Evolutionary conservation across 2,329 filamentous ascomycete species (phyloP), one percentile per base, ranked within the genome.

Genomic region (Paracoccidioides brasiliensis): DNA sequence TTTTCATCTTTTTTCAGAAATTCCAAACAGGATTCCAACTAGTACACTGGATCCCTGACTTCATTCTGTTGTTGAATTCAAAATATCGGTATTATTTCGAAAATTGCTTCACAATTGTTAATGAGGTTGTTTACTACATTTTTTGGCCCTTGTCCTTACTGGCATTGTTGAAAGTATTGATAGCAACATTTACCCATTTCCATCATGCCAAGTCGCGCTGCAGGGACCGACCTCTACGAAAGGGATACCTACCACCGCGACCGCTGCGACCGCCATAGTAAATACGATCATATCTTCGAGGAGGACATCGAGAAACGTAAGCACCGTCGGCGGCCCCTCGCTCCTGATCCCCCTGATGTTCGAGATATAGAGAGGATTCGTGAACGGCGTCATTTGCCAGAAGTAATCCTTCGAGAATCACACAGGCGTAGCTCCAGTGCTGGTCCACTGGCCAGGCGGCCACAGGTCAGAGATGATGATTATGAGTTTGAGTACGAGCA

Each of bases 351-450:
- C 67, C 77, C 62, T 62, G 72, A 59, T 55, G 77, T 67, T 67
- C 80, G 64, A 63, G 66, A 67, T 35, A 64, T 69, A n/a, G 68
- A 70, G 41, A 67, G 69, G 14, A 62, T 71, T 53, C 71, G 73
- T 22, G 64, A 73, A 9, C 70, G 72, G 42, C 72, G 73, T 14
- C 63, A 62, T 5, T 60, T 64, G 8, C 15, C 63, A 61, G 5
- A 59, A 63, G 15, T 71, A 30, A 67, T 71, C 48, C 56, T 70
- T 33, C 64, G 63, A 55, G 67, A 71, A 52, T 64, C 66, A 52
- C 66, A 67, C 58, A 62, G 63, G 8, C 64, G 63, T 7, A 66
- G 63, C 33, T 60, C 65, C 22, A 61, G 61, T 22, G 66, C 65
- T 22, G 69, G 64, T 3, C 64, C 64, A 4, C 53, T 71, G 57